Conservation (phyloP, 75 land plant genomes). For the Larix kaempferi region DNA sequence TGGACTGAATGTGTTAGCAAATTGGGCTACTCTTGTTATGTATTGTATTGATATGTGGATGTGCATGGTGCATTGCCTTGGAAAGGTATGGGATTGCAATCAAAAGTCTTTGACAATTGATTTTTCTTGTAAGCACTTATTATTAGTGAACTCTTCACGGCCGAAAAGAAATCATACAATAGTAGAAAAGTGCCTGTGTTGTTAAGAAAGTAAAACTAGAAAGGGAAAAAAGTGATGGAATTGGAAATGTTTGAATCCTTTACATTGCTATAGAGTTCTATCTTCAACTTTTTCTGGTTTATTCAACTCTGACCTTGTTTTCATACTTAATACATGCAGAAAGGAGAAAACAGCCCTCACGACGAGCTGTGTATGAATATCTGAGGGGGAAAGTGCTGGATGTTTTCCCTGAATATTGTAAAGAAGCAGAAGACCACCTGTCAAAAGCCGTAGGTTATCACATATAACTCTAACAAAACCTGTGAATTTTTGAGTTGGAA, state of each 20-base stretch:
- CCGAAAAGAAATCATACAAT: neutral
- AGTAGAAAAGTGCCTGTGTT: neutral
- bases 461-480: neutral
- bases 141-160: too few species aligned
- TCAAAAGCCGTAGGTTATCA: constrained; percentile 79
- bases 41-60: too few species aligned
- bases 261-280: neutral
- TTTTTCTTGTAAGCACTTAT: too few species aligned
- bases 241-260: neutral
- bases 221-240: neutral
- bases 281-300: neutral
- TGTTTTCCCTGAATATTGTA: constrained; percentile 76
- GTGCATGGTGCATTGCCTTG: too few species aligned
- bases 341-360: constrained; percentile 51
- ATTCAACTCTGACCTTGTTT: neutral
- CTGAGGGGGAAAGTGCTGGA: constrained; percentile 85
- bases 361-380: constrained; percentile 78
- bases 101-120: too few species aligned
- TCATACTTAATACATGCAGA: constrained; percentile 37
- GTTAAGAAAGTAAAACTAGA: neutral
- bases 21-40: too few species aligned
- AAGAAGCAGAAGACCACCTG: constrained; percentile 96
- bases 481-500: neutral
- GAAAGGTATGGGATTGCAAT: too few species aligned
- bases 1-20: too few species aligned